Evolutionary conservation across 2,329 filamentous ascomycete species (phyloP).

Genomic region (Xylariaceae sp.): DNA sequence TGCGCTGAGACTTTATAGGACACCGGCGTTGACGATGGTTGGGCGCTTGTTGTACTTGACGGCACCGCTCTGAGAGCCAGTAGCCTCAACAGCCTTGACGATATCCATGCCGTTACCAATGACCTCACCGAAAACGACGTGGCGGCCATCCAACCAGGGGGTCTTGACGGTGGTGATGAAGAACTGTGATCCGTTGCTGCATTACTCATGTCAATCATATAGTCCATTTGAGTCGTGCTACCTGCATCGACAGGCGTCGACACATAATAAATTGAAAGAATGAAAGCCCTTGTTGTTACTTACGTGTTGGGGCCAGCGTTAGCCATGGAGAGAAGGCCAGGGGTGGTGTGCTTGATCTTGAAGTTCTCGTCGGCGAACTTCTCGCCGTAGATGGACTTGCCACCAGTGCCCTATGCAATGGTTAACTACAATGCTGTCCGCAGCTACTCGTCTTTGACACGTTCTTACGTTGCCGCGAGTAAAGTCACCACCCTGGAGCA

Average conservation of each 20-base stretch:
- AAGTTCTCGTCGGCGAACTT: conserved; percentile 97
- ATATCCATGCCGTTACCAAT: conserved; percentile 46
- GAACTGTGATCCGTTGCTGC: conserved; percentile 95
- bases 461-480: conserved; percentile 79
- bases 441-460: background rate
- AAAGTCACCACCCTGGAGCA: conserved; percentile 96
- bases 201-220: conserved; percentile 20
- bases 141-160: conserved; percentile 76
- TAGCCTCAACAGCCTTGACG: conserved; percentile 60
- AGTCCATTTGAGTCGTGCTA: background rate
- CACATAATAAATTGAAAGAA: background rate
- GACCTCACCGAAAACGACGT: conserved; percentile 82
- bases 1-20: conserved; percentile 38
- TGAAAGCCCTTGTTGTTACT: conserved; percentile 28
- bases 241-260: background rate
- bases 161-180: conserved; percentile 94
- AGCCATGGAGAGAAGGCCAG: conserved; percentile 87
- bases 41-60: conserved; percentile 55
- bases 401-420: conserved; percentile 68
- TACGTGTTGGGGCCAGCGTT: conserved; percentile 93
- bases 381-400: conserved; percentile 92
- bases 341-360: conserved; percentile 64
- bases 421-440: conserved; percentile 4
- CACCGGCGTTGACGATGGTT: conserved; percentile 54
- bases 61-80: conserved; percentile 51